Evolutionary conservation across 768 basidiomycete genomes (phyloP), one percentile per base, ranked within the genome.

Genomic region (Lentinula sp.): DNA sequence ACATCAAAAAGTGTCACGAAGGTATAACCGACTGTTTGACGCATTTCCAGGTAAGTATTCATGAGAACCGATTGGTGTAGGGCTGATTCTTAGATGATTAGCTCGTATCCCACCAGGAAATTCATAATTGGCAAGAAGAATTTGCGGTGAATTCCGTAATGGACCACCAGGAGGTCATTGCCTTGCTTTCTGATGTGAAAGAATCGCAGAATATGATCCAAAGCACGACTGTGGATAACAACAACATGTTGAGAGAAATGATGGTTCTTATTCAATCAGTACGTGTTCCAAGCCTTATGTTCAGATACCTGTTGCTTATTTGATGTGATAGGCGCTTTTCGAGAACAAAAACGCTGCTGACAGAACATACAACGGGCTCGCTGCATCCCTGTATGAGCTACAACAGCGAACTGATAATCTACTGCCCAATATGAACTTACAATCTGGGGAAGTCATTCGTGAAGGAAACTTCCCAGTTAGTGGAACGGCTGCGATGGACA

Each of bases 181-280:
- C 69, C 18, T 75, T 73, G 57, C 71, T 85, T 3, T 74, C 78
- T 32, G 76, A 78, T 53, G 76, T 84, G 52, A 67, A 73, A 60
- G 76, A 80, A 61, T 68, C 69, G 31, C 76, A 79, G 61, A 69
- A 66, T 0, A 69, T 80, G 50, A 69, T 74, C 6, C 68, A 69
- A 9, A 70, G 70, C 42, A 67, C 71, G 35, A 65, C 76, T 35
- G 62, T 68, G 54, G 74, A 74, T 40, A 71, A 73, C 49, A 61
- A 67, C n/a, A 69, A 70, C 18, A 72, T 76, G 62, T 66, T 81
- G 35, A 69, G 67, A 40, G 62, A 71, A 35, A 71, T 84, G 52
- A 83, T 84, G 82, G 54, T 58, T 9, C 64, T 83, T 64, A 78
- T 84, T 76, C 83, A 85, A 66, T 72, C 74, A 62, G 83, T 81